Evolutionary conservation across 352 stramenopile species (phyloP).

Genomic region (Vaucheria bursata): DNA sequence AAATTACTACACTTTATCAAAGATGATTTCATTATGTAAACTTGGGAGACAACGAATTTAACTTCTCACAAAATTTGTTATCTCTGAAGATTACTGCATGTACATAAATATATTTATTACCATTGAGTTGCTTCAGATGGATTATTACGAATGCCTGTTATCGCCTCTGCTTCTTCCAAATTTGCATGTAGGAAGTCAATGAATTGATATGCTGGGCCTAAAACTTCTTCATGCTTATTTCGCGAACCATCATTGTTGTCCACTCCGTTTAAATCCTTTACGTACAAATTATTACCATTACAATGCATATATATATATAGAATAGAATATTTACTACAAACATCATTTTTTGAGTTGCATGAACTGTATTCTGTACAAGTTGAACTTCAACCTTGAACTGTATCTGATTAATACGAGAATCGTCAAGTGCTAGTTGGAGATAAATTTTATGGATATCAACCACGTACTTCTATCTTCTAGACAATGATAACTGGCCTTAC

Average conservation of each 20-base stretch:
- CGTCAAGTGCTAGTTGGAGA: too few relatives aligned
- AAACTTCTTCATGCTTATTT: conserved; percentile 28
- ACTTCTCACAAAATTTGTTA: not conserved
- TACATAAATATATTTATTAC: not conserved
- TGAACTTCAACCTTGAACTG: too few relatives aligned
- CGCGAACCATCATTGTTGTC: conserved; percentile 25
- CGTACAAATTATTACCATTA: too few relatives aligned
- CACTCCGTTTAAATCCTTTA: conserved; percentile 46
- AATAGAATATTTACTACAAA: too few relatives aligned
- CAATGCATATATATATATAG: too few relatives aligned
- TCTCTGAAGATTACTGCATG: not conserved
- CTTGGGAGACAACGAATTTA: not conserved
- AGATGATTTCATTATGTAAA: not conserved
- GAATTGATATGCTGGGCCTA: conserved; percentile 20
- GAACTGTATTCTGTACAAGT: too few relatives aligned
- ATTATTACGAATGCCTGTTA: conserved; percentile 12
- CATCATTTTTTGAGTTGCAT: too few relatives aligned
- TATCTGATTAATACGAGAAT: too few relatives aligned
- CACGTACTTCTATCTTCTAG: too few relatives aligned
- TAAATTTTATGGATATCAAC: too few relatives aligned
- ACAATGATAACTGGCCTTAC: too few relatives aligned
- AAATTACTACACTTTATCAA: not conserved
- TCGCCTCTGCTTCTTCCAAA: conserved; percentile 45
- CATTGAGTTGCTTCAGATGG: not conserved
- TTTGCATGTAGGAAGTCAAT: conserved; percentile 47